Conservation (phyloP, 495 filamentous ascomycete species). For the Penicillium paradoxum region DNA sequence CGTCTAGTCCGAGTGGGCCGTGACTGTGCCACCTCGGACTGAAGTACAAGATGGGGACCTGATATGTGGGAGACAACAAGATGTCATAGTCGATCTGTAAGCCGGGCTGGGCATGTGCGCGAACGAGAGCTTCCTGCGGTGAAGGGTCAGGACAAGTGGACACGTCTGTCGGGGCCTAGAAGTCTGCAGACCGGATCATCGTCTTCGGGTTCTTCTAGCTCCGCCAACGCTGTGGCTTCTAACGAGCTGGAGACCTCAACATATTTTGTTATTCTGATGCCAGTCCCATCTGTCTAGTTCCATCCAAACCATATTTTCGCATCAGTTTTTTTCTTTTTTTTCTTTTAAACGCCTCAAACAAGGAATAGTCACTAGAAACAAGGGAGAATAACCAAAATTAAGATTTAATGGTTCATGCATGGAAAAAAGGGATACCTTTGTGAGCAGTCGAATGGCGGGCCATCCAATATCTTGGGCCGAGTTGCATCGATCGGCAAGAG, state of each 20-base stretch:
- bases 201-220: conserved; percentile 25
- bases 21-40: conserved; percentile 55
- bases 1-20: conserved; percentile 58
- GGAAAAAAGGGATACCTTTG: conserved; percentile 28
- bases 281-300: conserved; percentile 24
- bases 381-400: neutral
- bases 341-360: neutral
- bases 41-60: conserved; percentile 51
- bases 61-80: conserved; percentile 44
- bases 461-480: conserved; percentile 19
- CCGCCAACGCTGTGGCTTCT: conserved; percentile 1
- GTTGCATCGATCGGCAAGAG: conserved; percentile 44
- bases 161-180: conserved; percentile 5
- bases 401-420: conserved; percentile 7
- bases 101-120: conserved; percentile 19
- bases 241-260: conserved; percentile 16
- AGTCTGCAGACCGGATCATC: conserved; percentile 34
- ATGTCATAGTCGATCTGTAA: conserved; percentile 53
- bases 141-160: conserved; percentile 18
- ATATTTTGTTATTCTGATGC: conserved; percentile 35
- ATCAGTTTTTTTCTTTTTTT: conserved; percentile 2
- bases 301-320: neutral
- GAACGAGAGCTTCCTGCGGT: conserved; percentile 41
- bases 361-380: neutral
- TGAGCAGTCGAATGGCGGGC: conserved; percentile 28